Conservation (phyloP, 1,284 basidiomycete species). For the Trichosporon asahii region DNA sequence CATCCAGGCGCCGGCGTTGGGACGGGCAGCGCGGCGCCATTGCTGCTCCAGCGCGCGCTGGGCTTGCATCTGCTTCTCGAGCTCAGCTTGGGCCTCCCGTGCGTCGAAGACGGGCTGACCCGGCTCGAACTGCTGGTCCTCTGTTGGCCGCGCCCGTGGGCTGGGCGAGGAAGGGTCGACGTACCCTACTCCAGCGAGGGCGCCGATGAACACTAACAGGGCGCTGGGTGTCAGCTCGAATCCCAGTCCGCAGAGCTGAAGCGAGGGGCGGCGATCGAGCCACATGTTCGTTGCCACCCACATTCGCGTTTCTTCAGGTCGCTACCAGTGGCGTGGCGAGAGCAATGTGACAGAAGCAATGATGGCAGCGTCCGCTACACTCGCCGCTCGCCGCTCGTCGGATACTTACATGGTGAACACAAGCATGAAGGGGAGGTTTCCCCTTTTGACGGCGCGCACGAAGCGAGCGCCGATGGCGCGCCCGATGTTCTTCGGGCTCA, state of each 20-base stretch:
- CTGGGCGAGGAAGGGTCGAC: slow-evolving; percentile 29
- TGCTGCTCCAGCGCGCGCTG: slow-evolving; percentile 42
- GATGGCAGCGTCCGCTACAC: too few species aligned
- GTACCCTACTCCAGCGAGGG: slow-evolving; percentile 49
- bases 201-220: slow-evolving; percentile 48
- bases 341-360: too few species aligned
- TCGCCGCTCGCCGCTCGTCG: not conserved
- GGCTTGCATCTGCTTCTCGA: slow-evolving; percentile 35
- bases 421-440: slow-evolving; percentile 41
- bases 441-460: slow-evolving; percentile 31
- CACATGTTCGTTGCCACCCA: too few species aligned
- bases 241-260: too few species aligned
- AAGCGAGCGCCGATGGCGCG: slow-evolving; percentile 32
- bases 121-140: slow-evolving; percentile 29
- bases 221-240: slow-evolving; percentile 35
- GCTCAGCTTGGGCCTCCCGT: slow-evolving; percentile 20
- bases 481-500: slow-evolving; percentile 25
- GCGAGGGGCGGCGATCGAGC: too few species aligned
- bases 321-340: too few species aligned
- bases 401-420: slow-evolving; percentile 39
- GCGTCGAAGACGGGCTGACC: slow-evolving; percentile 41
- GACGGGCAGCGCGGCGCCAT: slow-evolving; percentile 46
- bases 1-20: slow-evolving; percentile 51
- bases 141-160: not conserved
- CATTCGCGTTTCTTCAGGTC: too few species aligned